Evolutionary conservation across 1,284 basidiomycete species (phyloP).

Genomic region (Salmacisia buchloeana): DNA sequence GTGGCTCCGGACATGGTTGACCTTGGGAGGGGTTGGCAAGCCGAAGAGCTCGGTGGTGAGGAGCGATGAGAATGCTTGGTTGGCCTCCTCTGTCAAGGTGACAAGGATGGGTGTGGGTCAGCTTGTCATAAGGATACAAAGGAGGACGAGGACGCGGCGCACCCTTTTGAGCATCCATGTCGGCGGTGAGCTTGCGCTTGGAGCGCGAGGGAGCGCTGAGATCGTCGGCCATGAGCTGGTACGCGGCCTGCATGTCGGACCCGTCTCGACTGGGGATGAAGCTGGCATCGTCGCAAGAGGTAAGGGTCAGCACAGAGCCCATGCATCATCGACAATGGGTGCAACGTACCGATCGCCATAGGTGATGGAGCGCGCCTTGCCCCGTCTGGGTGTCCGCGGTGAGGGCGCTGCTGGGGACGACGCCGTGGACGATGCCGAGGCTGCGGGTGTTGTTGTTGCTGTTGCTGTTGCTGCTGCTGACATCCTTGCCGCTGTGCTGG

Average conservation of each 20-base stretch:
- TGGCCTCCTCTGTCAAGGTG: slow-evolving; percentile 54
- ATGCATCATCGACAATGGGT: background rate
- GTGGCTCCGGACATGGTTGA: background rate
- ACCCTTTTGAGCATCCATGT: slow-evolving; percentile 42
- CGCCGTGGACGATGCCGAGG: background rate
- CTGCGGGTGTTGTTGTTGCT: background rate
- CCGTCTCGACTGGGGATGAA: slow-evolving; percentile 58
- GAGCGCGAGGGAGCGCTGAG: slow-evolving; percentile 37
- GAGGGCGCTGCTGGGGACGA: background rate
- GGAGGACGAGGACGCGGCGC: background rate
- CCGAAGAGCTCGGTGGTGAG: slow-evolving; percentile 58
- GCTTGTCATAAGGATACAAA: background rate
- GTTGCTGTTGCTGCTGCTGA: background rate
- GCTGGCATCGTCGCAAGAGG: slow-evolving; percentile 18
- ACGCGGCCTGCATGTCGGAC: slow-evolving; percentile 55
- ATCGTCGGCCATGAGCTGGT: slow-evolving; percentile 54
- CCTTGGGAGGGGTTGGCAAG: background rate
- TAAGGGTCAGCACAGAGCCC: background rate
- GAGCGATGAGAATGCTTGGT: slow-evolving; percentile 56
- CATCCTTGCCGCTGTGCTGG: background rate
- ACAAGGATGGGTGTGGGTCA: background rate
- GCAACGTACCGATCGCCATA: slow-evolving; percentile 5
- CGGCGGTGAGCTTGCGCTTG: slow-evolving; percentile 37
- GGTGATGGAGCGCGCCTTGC: background rate
- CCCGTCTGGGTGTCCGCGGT: background rate